Percentiles rank a stretch among this genome's conserved stretches.
Conservation (phyloP, 2,329 filamentous ascomycete genomes). For the Clathrospora elynae region DNA sequence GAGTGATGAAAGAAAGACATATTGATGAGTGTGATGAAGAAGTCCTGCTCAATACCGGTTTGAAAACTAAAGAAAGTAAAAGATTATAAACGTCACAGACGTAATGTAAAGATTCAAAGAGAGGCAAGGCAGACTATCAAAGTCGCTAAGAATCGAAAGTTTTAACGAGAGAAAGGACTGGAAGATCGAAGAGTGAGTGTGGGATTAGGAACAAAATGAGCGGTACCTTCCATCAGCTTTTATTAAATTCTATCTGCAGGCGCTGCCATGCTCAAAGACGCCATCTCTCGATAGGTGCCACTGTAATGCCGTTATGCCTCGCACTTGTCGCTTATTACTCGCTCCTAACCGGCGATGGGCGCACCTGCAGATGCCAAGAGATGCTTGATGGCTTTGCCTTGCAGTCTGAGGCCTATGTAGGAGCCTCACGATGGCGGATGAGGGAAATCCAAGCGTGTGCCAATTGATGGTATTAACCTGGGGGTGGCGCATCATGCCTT, state of each 20-base stretch:
- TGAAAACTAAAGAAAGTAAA: slow-evolving; percentile 25
- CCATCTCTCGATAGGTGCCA: slow-evolving; percentile 19
- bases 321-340: slow-evolving; percentile 22
- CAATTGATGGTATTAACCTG: slow-evolving; percentile 17
- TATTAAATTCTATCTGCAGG: slow-evolving; percentile 22
- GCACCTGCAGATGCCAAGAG: slow-evolving; percentile 36
- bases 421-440: slow-evolving; percentile 27
- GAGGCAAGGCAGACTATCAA: slow-evolving; percentile 44
- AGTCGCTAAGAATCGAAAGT: slow-evolving; percentile 35
- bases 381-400: slow-evolving; percentile 27
- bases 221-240: slow-evolving; percentile 32
- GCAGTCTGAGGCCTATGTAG: slow-evolving; percentile 22
- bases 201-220: slow-evolving; percentile 23
- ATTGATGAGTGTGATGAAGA: slow-evolving; percentile 18
- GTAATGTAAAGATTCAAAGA: slow-evolving; percentile 29
- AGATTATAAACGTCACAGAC: slow-evolving; percentile 44
- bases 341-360: slow-evolving; percentile 19
- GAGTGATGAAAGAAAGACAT: slow-evolving; percentile 39
- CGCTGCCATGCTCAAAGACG: slow-evolving; percentile 4
- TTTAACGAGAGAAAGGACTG: slow-evolving; percentile 34
- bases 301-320: slow-evolving; percentile 18
- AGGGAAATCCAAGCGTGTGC: slow-evolving; percentile 20
- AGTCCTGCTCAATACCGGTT: slow-evolving; percentile 29
- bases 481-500: slow-evolving; percentile 19
- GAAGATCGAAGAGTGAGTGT: slow-evolving; percentile 25